Conservation (phyloP, 2,329 filamentous ascomycete species). For the Penicillium sp. region DNA sequence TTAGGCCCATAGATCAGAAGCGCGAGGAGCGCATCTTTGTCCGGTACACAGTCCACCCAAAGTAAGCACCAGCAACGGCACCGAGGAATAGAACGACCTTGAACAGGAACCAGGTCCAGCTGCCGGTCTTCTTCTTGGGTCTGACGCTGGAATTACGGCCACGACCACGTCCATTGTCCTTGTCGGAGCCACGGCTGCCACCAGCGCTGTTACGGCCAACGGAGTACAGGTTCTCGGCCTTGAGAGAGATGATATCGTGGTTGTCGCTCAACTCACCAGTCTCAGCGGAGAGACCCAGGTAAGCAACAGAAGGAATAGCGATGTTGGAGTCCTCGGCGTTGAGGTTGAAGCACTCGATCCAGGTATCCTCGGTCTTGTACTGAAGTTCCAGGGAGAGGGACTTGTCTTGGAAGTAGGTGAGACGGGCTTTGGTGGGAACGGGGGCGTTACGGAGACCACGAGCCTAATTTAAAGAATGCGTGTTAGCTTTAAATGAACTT, state of each 20-base stretch:
- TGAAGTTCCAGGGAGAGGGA: slow-evolving; percentile 85
- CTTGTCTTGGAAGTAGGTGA: slow-evolving; percentile 98
- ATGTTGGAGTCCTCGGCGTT: slow-evolving; percentile 62
- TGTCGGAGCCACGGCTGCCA: slow-evolving; percentile 28
- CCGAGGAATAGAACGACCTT: slow-evolving; percentile 79
- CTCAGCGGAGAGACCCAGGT: slow-evolving; percentile 68
- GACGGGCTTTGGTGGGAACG: slow-evolving; percentile 77
- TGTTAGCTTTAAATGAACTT: neutral
- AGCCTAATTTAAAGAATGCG: slow-evolving; percentile 50
- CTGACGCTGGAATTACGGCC: slow-evolving; percentile 25
- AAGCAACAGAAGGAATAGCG: slow-evolving; percentile 73
- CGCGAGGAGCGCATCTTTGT: slow-evolving; percentile 54
- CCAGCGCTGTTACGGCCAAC: slow-evolving; percentile 42
- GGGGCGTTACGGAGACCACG: slow-evolving; percentile 80
- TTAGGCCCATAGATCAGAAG: slow-evolving; percentile 24
- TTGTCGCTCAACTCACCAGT: slow-evolving; percentile 96
- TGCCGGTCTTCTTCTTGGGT: slow-evolving; percentile 35
- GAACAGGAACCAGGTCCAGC: slow-evolving; percentile 73
- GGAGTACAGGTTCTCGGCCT: slow-evolving; percentile 80
- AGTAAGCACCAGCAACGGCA: slow-evolving; percentile 72
- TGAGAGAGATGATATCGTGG: slow-evolving; percentile 90
- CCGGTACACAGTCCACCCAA: slow-evolving; percentile 83
- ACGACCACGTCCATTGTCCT: slow-evolving; percentile 26
- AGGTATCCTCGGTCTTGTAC: slow-evolving; percentile 88
- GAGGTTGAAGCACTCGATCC: slow-evolving; percentile 84